Percentiles rank a stretch among this genome's conserved stretches.
phyloP scores from a whole-genome alignment of 2,329 filamentous ascomycete species.

The Cryphonectria radicalis region DNA sequence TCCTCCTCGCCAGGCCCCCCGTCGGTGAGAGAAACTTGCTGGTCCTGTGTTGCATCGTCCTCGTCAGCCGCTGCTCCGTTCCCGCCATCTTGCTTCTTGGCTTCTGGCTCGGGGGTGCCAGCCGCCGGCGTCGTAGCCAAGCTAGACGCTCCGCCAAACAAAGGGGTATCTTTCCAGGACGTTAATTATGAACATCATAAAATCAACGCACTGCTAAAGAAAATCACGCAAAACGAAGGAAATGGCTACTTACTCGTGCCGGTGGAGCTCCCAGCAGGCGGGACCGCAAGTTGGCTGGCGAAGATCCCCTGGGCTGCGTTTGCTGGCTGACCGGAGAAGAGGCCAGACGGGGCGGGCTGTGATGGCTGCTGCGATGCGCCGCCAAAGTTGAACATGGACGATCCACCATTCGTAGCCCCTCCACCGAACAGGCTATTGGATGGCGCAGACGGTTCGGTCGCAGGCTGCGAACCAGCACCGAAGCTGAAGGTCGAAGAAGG shows the following conservation, averaged over 20 bases:
- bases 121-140: constrained; percentile 63
- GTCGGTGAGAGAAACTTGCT: constrained; percentile 70
- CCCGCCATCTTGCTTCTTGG: constrained; percentile 48
- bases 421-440: constrained; percentile 28
- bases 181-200: constrained; percentile 40
- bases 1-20: constrained; percentile 72
- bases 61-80: constrained; percentile 53
- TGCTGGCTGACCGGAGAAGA: constrained; percentile 35
- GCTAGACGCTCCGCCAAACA: constrained; percentile 63
- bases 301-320: constrained; percentile 39
- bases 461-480: constrained; percentile 25
- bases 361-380: constrained; percentile 29
- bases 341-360: constrained; percentile 36
- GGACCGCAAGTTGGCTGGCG: constrained; percentile 30
- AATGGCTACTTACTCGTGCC: constrained; percentile 46
- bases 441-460: constrained; percentile 30
- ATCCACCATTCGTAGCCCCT: constrained; percentile 33
- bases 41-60: constrained; percentile 63
- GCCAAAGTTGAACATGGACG: constrained; percentile 45
- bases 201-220: constrained; percentile 28
- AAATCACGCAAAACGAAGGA: constrained; percentile 12
- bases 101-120: constrained; percentile 61
- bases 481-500: constrained; percentile 23
- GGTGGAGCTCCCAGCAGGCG: constrained; percentile 41
- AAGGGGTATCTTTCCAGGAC: constrained; percentile 57